Conservation (phyloP, 495 filamentous ascomycete genomes). For the Cercophora newfieldiana region DNA sequence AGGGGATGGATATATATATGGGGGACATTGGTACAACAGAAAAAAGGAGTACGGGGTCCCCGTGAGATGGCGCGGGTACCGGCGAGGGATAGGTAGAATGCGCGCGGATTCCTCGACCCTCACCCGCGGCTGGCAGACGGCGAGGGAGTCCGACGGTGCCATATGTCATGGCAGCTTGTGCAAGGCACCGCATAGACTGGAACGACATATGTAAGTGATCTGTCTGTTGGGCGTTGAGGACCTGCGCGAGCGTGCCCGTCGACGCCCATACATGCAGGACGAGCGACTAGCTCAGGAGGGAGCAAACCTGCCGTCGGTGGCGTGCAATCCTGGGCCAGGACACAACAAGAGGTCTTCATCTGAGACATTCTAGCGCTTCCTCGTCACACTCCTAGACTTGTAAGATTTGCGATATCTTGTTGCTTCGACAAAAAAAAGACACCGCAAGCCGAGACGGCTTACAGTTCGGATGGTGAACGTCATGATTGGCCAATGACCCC, state of each 20-base stretch:
- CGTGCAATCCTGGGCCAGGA: not conserved
- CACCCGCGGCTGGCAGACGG: not conserved
- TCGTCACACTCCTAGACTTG: not conserved
- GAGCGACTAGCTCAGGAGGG: not conserved
- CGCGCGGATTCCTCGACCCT: not conserved
- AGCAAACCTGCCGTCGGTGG: not conserved
- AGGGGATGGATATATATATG: not conserved
- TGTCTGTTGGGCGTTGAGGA: not conserved
- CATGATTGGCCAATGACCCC: conserved; percentile 25
- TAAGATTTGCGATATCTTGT: not conserved
- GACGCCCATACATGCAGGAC: not conserved
- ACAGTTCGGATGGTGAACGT: not conserved
- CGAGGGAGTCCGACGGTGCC: not conserved
- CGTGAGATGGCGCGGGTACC: not conserved
- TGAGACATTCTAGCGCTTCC: not conserved
- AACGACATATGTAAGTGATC: not conserved
- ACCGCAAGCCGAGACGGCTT: not conserved
- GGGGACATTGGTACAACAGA: not conserved
- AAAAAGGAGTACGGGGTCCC: not conserved
- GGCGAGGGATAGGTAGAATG: not conserved
- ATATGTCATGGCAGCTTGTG: not conserved
- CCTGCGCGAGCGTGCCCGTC: not conserved
- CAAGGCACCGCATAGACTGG: not conserved
- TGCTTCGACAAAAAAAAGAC: not conserved
- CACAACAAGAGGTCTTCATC: not conserved